Conservation (phyloP, 331 rosid genomes). For the Malus hybrid region DNA sequence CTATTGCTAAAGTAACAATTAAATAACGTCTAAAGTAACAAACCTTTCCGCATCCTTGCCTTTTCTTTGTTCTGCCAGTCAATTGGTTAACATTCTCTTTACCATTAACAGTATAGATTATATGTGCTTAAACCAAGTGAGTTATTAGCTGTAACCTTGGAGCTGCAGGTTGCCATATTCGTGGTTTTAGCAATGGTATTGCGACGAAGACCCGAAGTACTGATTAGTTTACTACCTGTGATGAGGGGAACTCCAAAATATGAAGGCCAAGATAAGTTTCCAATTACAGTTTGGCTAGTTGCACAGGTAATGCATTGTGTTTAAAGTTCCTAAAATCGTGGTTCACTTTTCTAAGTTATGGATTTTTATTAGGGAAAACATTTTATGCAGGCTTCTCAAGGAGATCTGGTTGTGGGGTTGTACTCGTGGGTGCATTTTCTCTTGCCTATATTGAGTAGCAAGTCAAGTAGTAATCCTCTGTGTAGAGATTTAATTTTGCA, state of each 20-base stretch:
- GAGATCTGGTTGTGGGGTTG: slow-evolving; percentile 51
- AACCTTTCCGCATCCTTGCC: not conserved
- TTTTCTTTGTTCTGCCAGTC: not conserved
- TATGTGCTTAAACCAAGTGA: not conserved
- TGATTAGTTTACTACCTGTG: slow-evolving; percentile 44
- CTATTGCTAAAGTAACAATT: not conserved
- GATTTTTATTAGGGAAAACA: not conserved
- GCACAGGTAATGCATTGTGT: slow-evolving; percentile 40
- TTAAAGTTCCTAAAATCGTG: not conserved
- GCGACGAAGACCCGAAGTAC: slow-evolving; percentile 51
- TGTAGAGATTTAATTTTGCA: slow-evolving; percentile 61
- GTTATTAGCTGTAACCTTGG: slow-evolving; percentile 5
- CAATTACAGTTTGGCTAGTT: slow-evolving; percentile 44
- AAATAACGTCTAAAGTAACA: not conserved
- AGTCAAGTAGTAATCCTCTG: slow-evolving; percentile 48
- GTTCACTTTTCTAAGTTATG: not conserved
- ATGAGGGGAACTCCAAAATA: slow-evolving; percentile 37
- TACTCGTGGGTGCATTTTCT: slow-evolving; percentile 54
- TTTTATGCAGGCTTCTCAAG: slow-evolving; percentile 44
- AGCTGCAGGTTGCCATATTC: slow-evolving; percentile 58
- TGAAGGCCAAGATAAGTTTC: slow-evolving; percentile 61
- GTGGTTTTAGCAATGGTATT: slow-evolving; percentile 54
- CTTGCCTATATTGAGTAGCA: slow-evolving; percentile 52
- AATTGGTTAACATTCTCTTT: not conserved
- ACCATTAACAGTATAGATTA: not conserved